phyloP scores from a whole-genome alignment of 305 asterid species.

The Withania somnifera region DNA sequence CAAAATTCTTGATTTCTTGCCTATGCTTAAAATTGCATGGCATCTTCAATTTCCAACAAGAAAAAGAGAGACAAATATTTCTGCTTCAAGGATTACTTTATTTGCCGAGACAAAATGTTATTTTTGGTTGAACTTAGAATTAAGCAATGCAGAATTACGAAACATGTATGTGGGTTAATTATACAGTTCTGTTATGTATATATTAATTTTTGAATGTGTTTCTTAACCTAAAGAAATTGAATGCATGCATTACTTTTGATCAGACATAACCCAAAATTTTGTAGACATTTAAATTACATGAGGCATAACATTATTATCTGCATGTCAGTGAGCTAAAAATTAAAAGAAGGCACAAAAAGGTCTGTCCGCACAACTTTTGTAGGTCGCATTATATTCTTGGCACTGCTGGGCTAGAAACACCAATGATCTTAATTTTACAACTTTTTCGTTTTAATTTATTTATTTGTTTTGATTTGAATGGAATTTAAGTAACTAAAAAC shows the following conservation, averaged over 20 bases:
- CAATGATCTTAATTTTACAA: neutral
- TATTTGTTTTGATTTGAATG: too few relatives aligned
- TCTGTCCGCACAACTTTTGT: neutral
- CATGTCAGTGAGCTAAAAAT: neutral
- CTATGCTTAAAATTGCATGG: too few relatives aligned
- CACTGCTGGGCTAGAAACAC: neutral
- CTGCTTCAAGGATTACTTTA: neutral
- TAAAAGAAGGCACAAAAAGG: neutral
- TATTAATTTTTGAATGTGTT: neutral
- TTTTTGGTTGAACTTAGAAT: neutral
- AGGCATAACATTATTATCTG: neutral
- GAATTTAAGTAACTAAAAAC: too few relatives aligned
- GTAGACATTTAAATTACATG: neutral
- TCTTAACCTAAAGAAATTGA: neutral
- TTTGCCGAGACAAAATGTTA: neutral
- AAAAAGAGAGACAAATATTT: neutral
- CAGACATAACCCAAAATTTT: neutral
- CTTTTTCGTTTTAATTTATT: too few relatives aligned
- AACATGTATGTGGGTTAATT: neutral
- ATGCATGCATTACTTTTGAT: neutral
- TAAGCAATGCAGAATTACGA: neutral
- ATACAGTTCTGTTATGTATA: neutral
- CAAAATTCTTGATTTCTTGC: too few relatives aligned
- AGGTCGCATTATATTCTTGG: neutral
- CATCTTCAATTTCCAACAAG: too few relatives aligned